Percentiles rank a stretch among this genome's conserved stretches.
phyloP scores from a whole-genome alignment of 2,329 filamentous ascomycete species.

The Sarocladiaceae sp. region DNA sequence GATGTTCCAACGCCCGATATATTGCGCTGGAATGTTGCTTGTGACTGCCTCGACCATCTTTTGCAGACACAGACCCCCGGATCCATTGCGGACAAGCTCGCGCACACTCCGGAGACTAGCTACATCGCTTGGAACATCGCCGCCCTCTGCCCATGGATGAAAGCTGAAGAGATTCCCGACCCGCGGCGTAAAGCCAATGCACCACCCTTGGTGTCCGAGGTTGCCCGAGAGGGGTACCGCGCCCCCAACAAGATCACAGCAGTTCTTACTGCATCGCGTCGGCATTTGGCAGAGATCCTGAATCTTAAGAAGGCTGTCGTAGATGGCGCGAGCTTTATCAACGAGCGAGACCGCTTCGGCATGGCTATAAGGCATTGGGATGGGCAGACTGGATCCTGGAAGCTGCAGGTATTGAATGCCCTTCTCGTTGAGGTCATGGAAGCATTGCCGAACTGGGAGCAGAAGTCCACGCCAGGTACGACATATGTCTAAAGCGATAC shows the following conservation, averaged over 20 bases:
- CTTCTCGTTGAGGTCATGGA: conserved; percentile 59
- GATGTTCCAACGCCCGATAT: conserved; percentile 53
- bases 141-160: conserved; percentile 70
- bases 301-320: conserved; percentile 52
- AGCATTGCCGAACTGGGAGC: conserved; percentile 27
- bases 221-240: conserved; percentile 73
- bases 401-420: conserved; percentile 64
- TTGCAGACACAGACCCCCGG: conserved; percentile 36
- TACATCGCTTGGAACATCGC: conserved; percentile 75
- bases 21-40: conserved; percentile 57
- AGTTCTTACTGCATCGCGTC: conserved; percentile 60
- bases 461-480: conserved; percentile 13
- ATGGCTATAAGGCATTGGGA: conserved; percentile 75
- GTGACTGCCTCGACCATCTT: conserved; percentile 57
- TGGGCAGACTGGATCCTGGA: conserved; percentile 58
- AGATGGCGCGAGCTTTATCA: conserved; percentile 32
- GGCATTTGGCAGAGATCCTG: conserved; percentile 60
- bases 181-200: conserved; percentile 44
- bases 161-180: conserved; percentile 37
- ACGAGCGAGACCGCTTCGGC: conserved; percentile 61
- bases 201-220: conserved; percentile 44
- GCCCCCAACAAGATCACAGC: conserved; percentile 71
- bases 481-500: too few species aligned
- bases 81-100: conserved; percentile 49
- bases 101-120: conserved; percentile 59